Conservation (phyloP, 192 early-diverging fungal genomes). For the Rhizophagus clarus region DNA sequence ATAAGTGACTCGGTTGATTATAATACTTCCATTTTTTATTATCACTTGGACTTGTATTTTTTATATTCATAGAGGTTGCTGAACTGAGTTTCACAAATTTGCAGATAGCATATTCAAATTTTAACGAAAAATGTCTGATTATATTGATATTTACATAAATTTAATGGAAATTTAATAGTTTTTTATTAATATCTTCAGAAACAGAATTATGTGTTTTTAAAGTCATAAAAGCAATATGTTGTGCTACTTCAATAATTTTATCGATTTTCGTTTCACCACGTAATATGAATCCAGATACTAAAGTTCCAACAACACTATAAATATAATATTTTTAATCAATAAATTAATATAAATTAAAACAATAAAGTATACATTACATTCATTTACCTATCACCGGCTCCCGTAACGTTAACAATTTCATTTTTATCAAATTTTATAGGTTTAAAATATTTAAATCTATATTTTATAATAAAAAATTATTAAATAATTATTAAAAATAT, state of each 20-base stretch:
- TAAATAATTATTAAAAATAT: background rate
- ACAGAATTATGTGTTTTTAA: slow-evolving; percentile 43
- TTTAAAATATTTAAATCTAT: slow-evolving; percentile 40
- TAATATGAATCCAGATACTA: slow-evolving; percentile 55
- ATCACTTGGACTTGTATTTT: too few relatives aligned
- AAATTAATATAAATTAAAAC: background rate
- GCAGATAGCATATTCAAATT: too few relatives aligned
- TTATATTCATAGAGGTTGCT: too few relatives aligned
- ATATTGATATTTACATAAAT: too few relatives aligned
- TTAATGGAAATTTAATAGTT: background rate
- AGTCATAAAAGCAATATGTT: slow-evolving; percentile 38
- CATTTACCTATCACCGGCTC: slow-evolving; percentile 73
- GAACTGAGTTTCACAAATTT: too few relatives aligned
- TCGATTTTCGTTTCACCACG: slow-evolving; percentile 36
- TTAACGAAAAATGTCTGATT: too few relatives aligned
- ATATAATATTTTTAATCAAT: slow-evolving; percentile 29
- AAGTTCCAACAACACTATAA: slow-evolving; percentile 67
- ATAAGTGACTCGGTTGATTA: too few relatives aligned
- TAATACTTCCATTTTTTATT: too few relatives aligned
- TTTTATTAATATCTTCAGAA: slow-evolving; percentile 22
- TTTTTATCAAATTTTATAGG: slow-evolving; percentile 31
- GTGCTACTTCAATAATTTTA: slow-evolving; percentile 36
- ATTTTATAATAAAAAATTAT: background rate
- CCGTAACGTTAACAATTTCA: slow-evolving; percentile 67
- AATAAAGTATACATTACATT: background rate